Percentiles rank a stretch among this genome's conserved stretches.
Conservation (phyloP, 2,329 filamentous ascomycete species). For the Scytalidium lignicola region DNA sequence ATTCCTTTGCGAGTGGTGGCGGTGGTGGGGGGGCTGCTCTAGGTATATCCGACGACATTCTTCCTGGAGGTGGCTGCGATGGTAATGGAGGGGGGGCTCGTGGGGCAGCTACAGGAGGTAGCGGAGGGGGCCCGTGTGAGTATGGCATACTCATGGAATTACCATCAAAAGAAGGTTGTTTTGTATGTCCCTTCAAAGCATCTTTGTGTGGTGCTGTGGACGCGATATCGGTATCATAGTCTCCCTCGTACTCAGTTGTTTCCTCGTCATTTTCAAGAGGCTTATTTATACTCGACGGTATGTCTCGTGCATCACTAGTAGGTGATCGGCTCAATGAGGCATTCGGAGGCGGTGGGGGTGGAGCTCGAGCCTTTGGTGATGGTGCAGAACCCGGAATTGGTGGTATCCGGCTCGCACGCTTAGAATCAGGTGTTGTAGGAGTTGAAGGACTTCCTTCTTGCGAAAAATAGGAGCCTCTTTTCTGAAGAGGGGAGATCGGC, state of each 20-base stretch:
- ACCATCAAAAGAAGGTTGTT: slow-evolving; percentile 40
- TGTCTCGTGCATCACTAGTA: slow-evolving; percentile 47
- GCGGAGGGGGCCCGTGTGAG: slow-evolving; percentile 41
- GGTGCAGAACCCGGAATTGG: slow-evolving; percentile 53
- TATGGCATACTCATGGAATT: slow-evolving; percentile 11
- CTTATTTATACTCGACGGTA: slow-evolving; percentile 37
- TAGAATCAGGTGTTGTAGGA: slow-evolving; percentile 36
- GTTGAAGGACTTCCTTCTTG: slow-evolving; percentile 27
- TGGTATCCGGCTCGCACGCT: slow-evolving; percentile 51
- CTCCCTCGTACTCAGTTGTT: slow-evolving; percentile 90
- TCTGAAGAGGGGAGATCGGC: slow-evolving; percentile 38
- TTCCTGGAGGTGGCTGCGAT: slow-evolving; percentile 45
- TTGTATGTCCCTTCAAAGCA: slow-evolving; percentile 75
- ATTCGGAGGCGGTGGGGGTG: slow-evolving; percentile 59
- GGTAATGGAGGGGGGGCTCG: slow-evolving; percentile 64
- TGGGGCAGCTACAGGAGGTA: slow-evolving; percentile 49
- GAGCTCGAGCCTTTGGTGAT: slow-evolving; percentile 53
- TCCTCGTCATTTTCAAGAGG: slow-evolving; percentile 68
- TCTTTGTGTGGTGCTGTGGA: slow-evolving; percentile 93
- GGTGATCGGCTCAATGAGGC: slow-evolving; percentile 53
- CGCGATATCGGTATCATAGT: slow-evolving; percentile 96
- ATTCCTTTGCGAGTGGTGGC: slow-evolving; percentile 29
- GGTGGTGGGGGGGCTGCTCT: slow-evolving; percentile 58
- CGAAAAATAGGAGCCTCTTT: slow-evolving; percentile 30
- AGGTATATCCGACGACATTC: slow-evolving; percentile 66